Evolutionary conservation across 1,284 basidiomycete genomes (phyloP), one percentile per base, ranked within the genome.

Genomic region (Nidula niveotomentosa): DNA sequence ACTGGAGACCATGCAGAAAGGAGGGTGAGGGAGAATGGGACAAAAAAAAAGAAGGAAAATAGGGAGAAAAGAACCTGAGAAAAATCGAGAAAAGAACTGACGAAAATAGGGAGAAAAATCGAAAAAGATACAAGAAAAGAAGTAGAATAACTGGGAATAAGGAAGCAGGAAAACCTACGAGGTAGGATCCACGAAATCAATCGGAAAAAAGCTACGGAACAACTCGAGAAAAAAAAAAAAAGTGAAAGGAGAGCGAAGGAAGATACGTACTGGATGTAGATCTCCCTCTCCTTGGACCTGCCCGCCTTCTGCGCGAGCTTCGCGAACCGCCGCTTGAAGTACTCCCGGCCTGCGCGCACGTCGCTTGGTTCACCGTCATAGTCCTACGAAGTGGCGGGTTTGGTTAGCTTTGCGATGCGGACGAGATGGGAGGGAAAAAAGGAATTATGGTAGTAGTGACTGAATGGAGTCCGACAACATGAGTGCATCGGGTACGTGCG

Each of bases 271-370:
- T 94, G 93, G 52, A 90, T 88, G 66, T 98, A 98, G 46, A 98
- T 91, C 69, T 93, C 90, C 53, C 90, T 78, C 64, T 98, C 94
- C 70, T 96, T 96, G 37, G 83, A 81, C 58, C 88, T 80, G 13
- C 86, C 86, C 8, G 89, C 85, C 65, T 91, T 93, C 60, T 92
- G 84, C 34, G 94, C 93, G 34, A 97, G 75, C 56, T 85, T 78
- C 53, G 84, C 83, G 71, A 98, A 98, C 53, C 93, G 85, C 58
- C 78, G 79, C 77, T 91, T 92, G 80, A 99, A 98, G 73, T 94
- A 98, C 18, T 93, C 89, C 41, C 91, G 85, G 1, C 94, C 94
- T 1, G 85, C 85, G 53, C 80, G 79, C 30, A 84, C 81, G 63
- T 94, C 90, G 4, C 81, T 80, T 1, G 80, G 64, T 65, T 85